Conservation (phyloP, 768 basidiomycete genomes). For the Mycena olivaceomarginata region DNA sequence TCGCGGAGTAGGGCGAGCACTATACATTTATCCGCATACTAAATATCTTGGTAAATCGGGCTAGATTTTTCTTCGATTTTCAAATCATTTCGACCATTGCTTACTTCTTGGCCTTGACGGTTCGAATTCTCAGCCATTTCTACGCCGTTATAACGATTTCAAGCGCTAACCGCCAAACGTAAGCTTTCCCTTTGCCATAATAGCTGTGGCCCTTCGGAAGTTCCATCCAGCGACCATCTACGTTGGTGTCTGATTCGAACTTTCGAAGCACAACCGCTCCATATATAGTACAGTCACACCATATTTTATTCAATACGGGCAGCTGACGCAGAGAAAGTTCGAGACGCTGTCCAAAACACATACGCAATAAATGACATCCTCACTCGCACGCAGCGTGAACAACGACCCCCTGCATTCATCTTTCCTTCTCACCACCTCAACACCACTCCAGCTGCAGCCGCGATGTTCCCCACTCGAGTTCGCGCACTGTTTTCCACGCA, state of each 20-base stretch:
- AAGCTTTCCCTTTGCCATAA: background rate
- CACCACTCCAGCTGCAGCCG: background rate
- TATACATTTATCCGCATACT: too few species aligned
- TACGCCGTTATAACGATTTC: background rate
- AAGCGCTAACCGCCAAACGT: background rate
- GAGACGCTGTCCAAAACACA: slow-evolving; percentile 19
- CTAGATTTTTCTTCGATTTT: background rate
- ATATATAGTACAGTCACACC: slow-evolving; percentile 27
- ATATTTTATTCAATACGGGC: slow-evolving; percentile 9
- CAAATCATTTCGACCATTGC: background rate
- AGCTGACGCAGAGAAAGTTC: slow-evolving; percentile 34
- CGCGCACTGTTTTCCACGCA: slow-evolving; percentile 23
- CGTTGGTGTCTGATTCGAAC: background rate
- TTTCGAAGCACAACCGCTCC: background rate
- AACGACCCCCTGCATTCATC: background rate
- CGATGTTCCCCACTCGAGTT: slow-evolving; percentile 34
- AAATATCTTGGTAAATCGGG: background rate
- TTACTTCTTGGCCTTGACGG: background rate
- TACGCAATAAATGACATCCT: slow-evolving; percentile 35
- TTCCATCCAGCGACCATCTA: too few species aligned
- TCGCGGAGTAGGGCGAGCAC: too few species aligned
- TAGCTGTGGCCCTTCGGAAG: too few species aligned
- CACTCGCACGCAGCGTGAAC: background rate
- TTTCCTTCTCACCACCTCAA: background rate
- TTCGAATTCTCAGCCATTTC: background rate